A percentile compares a stretch with the other conserved stretches of the same genome.
phyloP scores from a whole-genome alignment of 2,329 filamentous ascomycete genomes.

The Fusarium luffae region DNA sequence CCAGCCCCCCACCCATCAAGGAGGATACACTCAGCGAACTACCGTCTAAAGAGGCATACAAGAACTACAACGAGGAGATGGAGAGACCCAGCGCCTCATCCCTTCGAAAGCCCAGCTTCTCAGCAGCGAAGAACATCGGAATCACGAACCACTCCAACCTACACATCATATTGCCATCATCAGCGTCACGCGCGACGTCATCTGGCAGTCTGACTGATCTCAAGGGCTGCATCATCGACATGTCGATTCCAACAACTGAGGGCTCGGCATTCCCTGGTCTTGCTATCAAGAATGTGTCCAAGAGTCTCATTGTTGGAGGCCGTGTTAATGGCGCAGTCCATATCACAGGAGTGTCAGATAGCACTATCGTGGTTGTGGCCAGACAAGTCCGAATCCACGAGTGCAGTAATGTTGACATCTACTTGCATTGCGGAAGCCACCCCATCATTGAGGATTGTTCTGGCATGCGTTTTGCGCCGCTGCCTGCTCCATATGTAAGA shows the following conservation, averaged over 20 bases:
- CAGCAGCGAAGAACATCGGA: slow-evolving; percentile 68
- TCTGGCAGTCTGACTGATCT: slow-evolving; percentile 80
- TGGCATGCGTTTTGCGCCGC: slow-evolving; percentile 79
- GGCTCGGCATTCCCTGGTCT: slow-evolving; percentile 76
- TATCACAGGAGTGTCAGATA: slow-evolving; percentile 78
- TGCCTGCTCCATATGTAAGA: slow-evolving; percentile 77
- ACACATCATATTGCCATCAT: slow-evolving; percentile 80
- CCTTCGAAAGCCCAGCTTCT: slow-evolving; percentile 72
- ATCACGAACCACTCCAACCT: slow-evolving; percentile 75
- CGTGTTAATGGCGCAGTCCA: slow-evolving; percentile 84
- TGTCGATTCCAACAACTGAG: slow-evolving; percentile 71
- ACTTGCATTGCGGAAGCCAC: slow-evolving; percentile 82
- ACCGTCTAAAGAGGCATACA: slow-evolving; percentile 49
- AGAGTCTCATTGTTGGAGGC: slow-evolving; percentile 81
- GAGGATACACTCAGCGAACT: slow-evolving; percentile 32
- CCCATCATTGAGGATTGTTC: slow-evolving; percentile 95
- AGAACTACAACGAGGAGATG: slow-evolving; percentile 69
- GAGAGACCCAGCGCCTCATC: slow-evolving; percentile 52
- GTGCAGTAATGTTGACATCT: slow-evolving; percentile 82
- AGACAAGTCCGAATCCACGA: slow-evolving; percentile 96
- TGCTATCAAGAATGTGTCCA: slow-evolving; percentile 73
- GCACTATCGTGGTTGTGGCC: slow-evolving; percentile 80
- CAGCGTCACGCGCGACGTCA: slow-evolving; percentile 75
- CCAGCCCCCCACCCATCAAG: slow-evolving; percentile 4
- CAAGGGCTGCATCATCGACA: slow-evolving; percentile 78